Evolutionary conservation across 2,329 filamentous ascomycete genomes (phyloP).

Genomic region (Teratosphaeria epicoccoides): DNA sequence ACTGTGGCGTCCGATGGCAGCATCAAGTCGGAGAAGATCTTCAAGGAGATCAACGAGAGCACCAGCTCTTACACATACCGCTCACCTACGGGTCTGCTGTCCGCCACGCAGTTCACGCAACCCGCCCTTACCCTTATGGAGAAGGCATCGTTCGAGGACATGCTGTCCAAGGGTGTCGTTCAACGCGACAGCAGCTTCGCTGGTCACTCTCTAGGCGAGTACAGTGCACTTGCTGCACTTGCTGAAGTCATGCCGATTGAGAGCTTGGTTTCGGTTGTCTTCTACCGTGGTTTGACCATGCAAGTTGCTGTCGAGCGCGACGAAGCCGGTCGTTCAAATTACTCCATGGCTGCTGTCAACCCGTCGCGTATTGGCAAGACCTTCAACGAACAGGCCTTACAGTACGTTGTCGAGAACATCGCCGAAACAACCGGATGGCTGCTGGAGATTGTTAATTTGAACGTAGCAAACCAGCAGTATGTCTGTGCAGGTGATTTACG

Average conservation of each 20-base stretch:
- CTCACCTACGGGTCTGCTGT: conserved; percentile 86
- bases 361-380: conserved; percentile 96
- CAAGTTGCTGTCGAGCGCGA: conserved; percentile 98
- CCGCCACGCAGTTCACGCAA: conserved; percentile 96
- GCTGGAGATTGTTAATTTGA: conserved; percentile 96
- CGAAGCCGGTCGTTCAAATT: conserved; percentile 84
- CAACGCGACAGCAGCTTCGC: conserved; percentile 95
- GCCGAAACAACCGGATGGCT: conserved; percentile 90
- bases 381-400: conserved; percentile 93
- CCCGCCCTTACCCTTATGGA: conserved; percentile 97
- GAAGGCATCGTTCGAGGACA: conserved; percentile 98
- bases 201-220: conserved; percentile 95
- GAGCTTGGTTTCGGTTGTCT: conserved; percentile 93
- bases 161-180: conserved; percentile 93
- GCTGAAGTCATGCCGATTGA: conserved; percentile 99
- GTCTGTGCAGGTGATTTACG: conserved; percentile 57
- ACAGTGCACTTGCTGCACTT: conserved; percentile 88
- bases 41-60: conserved; percentile 90
- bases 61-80: conserved; percentile 95
- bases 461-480: conserved; percentile 61
- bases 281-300: conserved; percentile 98
- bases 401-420: conserved; percentile 94
- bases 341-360: conserved; percentile 99
- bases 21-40: conserved; percentile 98
- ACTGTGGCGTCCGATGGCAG: conserved; percentile 85